Base-by-base conservation (phyloP, 495 filamentous ascomycete species). In the Xylaria intraflava region DNA sequence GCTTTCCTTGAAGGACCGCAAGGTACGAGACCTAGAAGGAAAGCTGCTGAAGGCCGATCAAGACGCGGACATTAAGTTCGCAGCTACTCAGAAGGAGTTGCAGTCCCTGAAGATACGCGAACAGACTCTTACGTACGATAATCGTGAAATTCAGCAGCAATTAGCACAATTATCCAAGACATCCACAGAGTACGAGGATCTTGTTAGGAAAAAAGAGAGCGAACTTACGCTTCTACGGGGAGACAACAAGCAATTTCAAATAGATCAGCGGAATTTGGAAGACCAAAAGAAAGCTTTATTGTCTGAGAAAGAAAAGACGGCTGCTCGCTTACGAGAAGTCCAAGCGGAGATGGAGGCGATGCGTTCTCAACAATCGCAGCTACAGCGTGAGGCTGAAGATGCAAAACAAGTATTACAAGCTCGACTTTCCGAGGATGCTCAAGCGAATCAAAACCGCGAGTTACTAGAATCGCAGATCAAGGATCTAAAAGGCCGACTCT, bases 141-240 rank as follows among this genome's bases (percentile, higher is more conserved):
- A 97, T 60, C 81, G 82, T 12, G 81, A 86, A n/a, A 80, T 95
- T 26, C 81, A 92, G 12, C 82, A 91, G 55, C 90, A 96, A 58
- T 80, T 98, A 35, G 78, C 85, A 0, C 87, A 96, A 59, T 76
- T 98, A 9, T 92, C 93, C 2, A 81, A 86, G 22, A 97, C 94
- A 0, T 97, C 93, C 0, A 95, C 91, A 0, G 83, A 86, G 58
- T 98, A 95, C 56, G 93, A 97, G 65, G 93, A 96, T 62, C 79
- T 96, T 46, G 83, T 98, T 16, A 75, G 89, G 20, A 84, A 87
- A 46, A 97, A 97, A 65, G 94, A 98, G 61, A 95, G 92, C 67
- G 93, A 98, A 62, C 76, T 97, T 35, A 79, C 85, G 1, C 76
- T 97, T 48, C 77, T 97, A 19, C 86, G 89, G 44, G 81, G 86